Base-by-base conservation (phyloP, 1,139 yeast genomes). In the Pichia sp. region DNA sequence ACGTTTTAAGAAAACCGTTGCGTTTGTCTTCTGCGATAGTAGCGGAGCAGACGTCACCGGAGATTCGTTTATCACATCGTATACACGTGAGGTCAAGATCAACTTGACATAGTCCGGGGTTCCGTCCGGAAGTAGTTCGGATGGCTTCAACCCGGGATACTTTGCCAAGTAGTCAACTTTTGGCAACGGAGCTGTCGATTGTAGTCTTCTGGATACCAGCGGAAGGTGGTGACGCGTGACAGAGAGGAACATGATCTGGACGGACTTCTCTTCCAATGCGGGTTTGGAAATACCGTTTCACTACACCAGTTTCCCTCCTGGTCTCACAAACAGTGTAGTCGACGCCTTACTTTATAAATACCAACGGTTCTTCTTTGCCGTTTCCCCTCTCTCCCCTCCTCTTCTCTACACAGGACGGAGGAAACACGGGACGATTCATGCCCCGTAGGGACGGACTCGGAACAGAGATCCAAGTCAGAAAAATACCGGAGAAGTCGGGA, bases 71-170 rank as follows among this genome's bases (percentile, higher is more conserved):
- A 95, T 85, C 18, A 90, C 96, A 63, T 95, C 99, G 67, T 95
- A 95, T 0, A 93, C 98, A 54, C 96, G 75, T 1, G 98, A 87
- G 0, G 97, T 89, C 52, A 93, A 74, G 51, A 91, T 90, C 68
- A 93, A 75, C 65, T 93, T 87, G 58, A 93, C 81, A 65, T 93
- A 93, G 70, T 93, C 97, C n/a, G 98, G 98, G 26, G 79, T 73
- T n/a, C 87, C 87, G 52, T 79, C 79, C 2, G 76, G 67, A 16
- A 75, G 71, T 42, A 80, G 69, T 62, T 85, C 91, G 36, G 78
- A 69, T 9, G 70, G 66, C 47, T 68, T 70, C 28, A 85, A 67
- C 53, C 78, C 83, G 1, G 84, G 80, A 31, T 31, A 31, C 18
- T 31, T 31, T 12, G 37, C n/a, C 8, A 31, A 8, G n/a, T 31